These are phyloP conservation scores for Digitaria exilis DNA, from an alignment of 202 grass and related monocot genomes.

Conservation along the genomic window DNA sequence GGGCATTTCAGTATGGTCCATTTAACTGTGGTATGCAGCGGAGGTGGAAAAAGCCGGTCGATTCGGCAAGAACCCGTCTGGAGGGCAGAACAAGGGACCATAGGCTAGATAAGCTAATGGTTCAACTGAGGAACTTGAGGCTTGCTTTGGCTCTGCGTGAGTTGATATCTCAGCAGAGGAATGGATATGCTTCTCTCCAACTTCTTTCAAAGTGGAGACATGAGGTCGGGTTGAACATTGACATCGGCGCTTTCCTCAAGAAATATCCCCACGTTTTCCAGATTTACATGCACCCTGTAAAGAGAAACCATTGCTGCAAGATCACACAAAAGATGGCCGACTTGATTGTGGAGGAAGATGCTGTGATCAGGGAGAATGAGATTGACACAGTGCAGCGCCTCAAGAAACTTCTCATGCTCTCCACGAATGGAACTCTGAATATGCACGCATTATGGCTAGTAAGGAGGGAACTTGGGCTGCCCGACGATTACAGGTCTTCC, in stretches of 20 bases:
- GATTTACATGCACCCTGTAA: conserved; percentile 59
- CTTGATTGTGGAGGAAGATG: conserved; percentile 57
- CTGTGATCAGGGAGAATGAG: conserved; percentile 44
- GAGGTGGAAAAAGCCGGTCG: conserved; percentile 66
- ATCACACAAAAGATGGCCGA: conserved; percentile 46
- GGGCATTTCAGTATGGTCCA: conserved; percentile 13
- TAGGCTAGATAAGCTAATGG: conserved; percentile 59
- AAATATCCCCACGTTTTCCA: conserved; percentile 67
- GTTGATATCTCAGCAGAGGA: conserved; percentile 60
- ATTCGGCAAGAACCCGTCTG: conserved; percentile 60
- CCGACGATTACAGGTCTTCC: conserved; percentile 59
- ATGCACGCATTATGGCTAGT: conserved; percentile 58
- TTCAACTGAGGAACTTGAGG: conserved; percentile 56
- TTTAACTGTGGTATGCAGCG: conserved; percentile 37
- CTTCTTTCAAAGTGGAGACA: conserved; percentile 60
- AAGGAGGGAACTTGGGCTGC: conserved; percentile 58
- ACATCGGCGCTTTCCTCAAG: conserved; percentile 54
- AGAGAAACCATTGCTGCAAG: conserved; percentile 54
- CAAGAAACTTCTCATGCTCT: conserved; percentile 71
- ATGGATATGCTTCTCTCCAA: conserved; percentile 54
- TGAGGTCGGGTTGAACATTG: conserved; percentile 52
- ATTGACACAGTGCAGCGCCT: conserved; percentile 30
- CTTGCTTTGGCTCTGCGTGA: conserved; percentile 45
- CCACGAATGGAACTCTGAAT: conserved; percentile 35
- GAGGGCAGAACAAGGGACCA: conserved; percentile 66